Evolutionary conservation across 2,329 filamentous ascomycete genomes (phyloP).

Genomic region (Davidsoniella virescens): DNA sequence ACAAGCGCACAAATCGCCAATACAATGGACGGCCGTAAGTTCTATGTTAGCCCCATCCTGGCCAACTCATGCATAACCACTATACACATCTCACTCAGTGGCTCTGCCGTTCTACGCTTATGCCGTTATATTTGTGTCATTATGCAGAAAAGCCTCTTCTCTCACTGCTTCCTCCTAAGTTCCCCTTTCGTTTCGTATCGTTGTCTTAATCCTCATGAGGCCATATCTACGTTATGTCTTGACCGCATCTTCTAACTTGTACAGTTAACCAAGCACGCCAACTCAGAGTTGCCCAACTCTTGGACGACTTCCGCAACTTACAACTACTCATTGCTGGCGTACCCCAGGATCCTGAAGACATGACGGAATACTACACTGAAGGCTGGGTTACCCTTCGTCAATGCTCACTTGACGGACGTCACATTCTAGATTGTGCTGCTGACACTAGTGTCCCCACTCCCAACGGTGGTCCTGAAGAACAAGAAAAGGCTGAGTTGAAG

Average conservation of each 20-base stretch:
- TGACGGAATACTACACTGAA: conserved; percentile 45
- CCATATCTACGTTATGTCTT: neutral
- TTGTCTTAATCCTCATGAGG: too few relatives aligned
- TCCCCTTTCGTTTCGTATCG: neutral
- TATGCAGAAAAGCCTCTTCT: neutral
- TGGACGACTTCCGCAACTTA: conserved; percentile 43
- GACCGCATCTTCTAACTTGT: neutral
- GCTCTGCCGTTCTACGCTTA: too few relatives aligned
- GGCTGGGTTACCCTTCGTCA: conserved; percentile 47
- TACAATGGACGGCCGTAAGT: conserved; percentile 19
- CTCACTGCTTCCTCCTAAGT: conserved; percentile 1
- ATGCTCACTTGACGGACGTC: conserved; percentile 44
- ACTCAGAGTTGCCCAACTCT: conserved; percentile 43
- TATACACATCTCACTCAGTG: too few relatives aligned
- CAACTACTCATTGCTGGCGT: conserved; percentile 46
- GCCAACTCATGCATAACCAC: neutral
- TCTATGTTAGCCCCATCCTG: neutral
- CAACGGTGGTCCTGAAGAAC: conserved; percentile 4
- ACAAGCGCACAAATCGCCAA: neutral
- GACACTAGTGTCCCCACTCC: conserved; percentile 41
- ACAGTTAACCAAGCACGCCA: conserved; percentile 45
- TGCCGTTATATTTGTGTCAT: too few relatives aligned
- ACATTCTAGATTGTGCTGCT: conserved; percentile 48
- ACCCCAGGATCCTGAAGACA: conserved; percentile 36
- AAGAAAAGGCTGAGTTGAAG: conserved; percentile 8